A percentile compares a stretch with the other conserved stretches of the same genome.
Conservation (phyloP, 2,329 filamentous ascomycete species). For the Nakataea oryzae region DNA sequence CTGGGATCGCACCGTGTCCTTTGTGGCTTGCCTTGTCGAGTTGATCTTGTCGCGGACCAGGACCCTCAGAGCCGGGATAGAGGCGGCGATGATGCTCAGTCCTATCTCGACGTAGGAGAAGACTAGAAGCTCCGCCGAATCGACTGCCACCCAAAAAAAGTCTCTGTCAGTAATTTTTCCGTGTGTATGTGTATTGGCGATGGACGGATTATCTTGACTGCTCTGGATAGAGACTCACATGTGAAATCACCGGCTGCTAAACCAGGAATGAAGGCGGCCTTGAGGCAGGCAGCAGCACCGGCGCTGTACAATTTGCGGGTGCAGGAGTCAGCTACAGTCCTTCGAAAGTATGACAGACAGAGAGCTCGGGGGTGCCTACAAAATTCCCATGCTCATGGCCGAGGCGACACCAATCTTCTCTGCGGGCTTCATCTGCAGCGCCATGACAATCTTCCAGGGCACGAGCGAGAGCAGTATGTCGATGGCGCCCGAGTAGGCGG, state of each 20-base stretch:
- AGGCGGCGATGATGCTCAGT: conserved; percentile 21
- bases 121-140: conserved; percentile 11
- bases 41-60: conserved; percentile 9
- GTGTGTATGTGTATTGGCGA: too few species aligned
- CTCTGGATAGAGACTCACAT: not conserved
- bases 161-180: not conserved
- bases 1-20: not conserved
- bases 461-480: conserved; percentile 24
- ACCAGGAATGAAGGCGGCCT: conserved; percentile 13
- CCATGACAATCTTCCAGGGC: conserved; percentile 21
- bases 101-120: conserved; percentile 19
- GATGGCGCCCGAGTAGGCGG: conserved; percentile 16
- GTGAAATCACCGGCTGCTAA: conserved; percentile 5
- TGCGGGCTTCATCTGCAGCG: conserved; percentile 22
- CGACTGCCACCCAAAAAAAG: conserved; percentile 6
- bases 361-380: conserved; percentile 1
- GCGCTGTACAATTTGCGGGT: conserved; percentile 7
- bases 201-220: not conserved
- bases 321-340: not conserved
- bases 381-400: conserved; percentile 20
- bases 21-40: not conserved
- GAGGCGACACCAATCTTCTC: conserved; percentile 24
- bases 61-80: conserved; percentile 18
- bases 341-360: not conserved
- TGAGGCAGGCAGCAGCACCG: conserved; percentile 13